These are phyloP conservation scores for Hericium alpestre DNA, from an alignment of 768 basidiomycete species.

Conservation along the genomic window DNA sequence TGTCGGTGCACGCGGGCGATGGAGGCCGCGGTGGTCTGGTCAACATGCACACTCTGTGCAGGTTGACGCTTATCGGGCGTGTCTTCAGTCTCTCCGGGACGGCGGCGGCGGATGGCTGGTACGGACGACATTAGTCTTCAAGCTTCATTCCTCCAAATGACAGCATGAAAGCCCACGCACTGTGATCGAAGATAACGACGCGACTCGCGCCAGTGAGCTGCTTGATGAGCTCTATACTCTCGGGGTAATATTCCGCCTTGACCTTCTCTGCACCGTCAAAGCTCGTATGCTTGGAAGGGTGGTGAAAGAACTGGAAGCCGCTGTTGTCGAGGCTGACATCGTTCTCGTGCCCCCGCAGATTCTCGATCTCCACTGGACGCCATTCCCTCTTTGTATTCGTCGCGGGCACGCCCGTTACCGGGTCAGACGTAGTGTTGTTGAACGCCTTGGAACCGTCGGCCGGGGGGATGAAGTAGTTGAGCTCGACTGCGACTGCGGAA, in stretches of 20 bases:
- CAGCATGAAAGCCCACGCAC: conserved; percentile 25
- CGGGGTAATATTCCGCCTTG: conserved; percentile 46
- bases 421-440: conserved; percentile 15
- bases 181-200: conserved; percentile 56
- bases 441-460: conserved; percentile 20
- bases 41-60: conserved; percentile 31
- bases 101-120: conserved; percentile 37
- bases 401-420: conserved; percentile 19
- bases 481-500: conserved; percentile 4
- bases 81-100: conserved; percentile 26
- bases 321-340: conserved; percentile 34
- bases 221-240: conserved; percentile 49
- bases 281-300: conserved; percentile 31
- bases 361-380: conserved; percentile 32
- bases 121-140: neutral
- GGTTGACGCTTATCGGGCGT: conserved; percentile 33
- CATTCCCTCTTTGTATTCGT: conserved; percentile 26
- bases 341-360: conserved; percentile 41
- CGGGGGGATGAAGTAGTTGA: conserved; percentile 16
- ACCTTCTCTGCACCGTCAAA: conserved; percentile 45
- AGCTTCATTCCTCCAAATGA: neutral
- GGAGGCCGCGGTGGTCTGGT: conserved; percentile 33
- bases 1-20: conserved; percentile 33
- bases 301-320: conserved; percentile 37
- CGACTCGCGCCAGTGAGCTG: conserved; percentile 46